phyloP scores from a whole-genome alignment of 805 yeast genomes.

The Monosporozyma siamensis region DNA sequence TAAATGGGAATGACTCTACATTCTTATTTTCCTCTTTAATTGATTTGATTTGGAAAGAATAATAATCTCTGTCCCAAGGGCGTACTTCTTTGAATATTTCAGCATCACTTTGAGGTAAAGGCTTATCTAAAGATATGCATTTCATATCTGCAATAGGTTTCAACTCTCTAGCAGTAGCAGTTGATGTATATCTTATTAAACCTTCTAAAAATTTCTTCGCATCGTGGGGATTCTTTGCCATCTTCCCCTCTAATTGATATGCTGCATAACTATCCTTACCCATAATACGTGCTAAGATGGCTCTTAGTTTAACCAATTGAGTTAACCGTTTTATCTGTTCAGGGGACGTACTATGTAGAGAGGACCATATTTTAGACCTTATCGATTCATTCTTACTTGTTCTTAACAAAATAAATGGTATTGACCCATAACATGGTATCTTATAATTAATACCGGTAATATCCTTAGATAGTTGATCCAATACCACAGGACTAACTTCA shows the following conservation, averaged over 20 bases:
- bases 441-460: slow-evolving; percentile 35
- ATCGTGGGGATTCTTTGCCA: slow-evolving; percentile 75
- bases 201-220: slow-evolving; percentile 61
- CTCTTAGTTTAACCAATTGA: slow-evolving; percentile 53
- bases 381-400: slow-evolving; percentile 46
- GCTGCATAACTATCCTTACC: slow-evolving; percentile 64
- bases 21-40: neutral
- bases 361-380: slow-evolving; percentile 65
- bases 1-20: slow-evolving; percentile 34
- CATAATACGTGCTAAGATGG: slow-evolving; percentile 60
- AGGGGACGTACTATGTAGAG: slow-evolving; percentile 54
- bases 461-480: slow-evolving; percentile 28
- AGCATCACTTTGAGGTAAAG: slow-evolving; percentile 20
- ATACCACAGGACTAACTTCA: slow-evolving; percentile 13
- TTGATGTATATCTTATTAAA: slow-evolving; percentile 42
- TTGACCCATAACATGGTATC: slow-evolving; percentile 52
- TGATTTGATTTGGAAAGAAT: slow-evolving; percentile 9
- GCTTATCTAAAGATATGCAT: slow-evolving; percentile 15
- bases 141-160: slow-evolving; percentile 36
- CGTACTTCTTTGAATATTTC: slow-evolving; percentile 41
- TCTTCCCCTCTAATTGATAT: slow-evolving; percentile 78
- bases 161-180: slow-evolving; percentile 53
- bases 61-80: slow-evolving; percentile 92
- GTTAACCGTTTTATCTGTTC: slow-evolving; percentile 54
- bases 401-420: slow-evolving; percentile 57